A percentile compares a stretch with the other conserved stretches of the same genome.
These are phyloP conservation scores for Boletellus deceptivus DNA, from an alignment of 1,284 basidiomycete genomes.

Conservation along the genomic window DNA sequence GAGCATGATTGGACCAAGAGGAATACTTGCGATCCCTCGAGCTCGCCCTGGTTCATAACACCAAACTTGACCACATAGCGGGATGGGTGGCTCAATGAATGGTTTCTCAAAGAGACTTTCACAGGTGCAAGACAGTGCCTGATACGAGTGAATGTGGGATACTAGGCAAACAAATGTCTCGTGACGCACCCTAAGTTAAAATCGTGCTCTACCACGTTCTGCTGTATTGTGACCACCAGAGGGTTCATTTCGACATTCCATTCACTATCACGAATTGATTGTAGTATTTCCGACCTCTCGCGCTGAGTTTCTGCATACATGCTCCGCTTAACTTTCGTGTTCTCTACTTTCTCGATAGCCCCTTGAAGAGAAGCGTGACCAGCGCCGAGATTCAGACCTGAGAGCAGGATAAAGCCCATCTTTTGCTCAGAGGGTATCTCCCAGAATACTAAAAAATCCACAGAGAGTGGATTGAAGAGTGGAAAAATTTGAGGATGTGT, in stretches of 20 bases:
- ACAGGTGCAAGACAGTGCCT: slow-evolving; percentile 61
- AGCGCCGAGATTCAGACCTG: slow-evolving; percentile 66
- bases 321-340: slow-evolving; percentile 67
- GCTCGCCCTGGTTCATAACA: slow-evolving; percentile 18
- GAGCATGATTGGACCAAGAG: neutral
- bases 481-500: slow-evolving; percentile 69
- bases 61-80: slow-evolving; percentile 53
- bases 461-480: slow-evolving; percentile 66
- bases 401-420: slow-evolving; percentile 58
- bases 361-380: slow-evolving; percentile 59
- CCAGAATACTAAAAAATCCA: slow-evolving; percentile 79
- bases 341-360: slow-evolving; percentile 56
- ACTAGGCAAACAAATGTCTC: neutral
- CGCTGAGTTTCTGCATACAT: slow-evolving; percentile 89
- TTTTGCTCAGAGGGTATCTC: slow-evolving; percentile 55
- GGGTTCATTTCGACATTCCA: slow-evolving; percentile 84
- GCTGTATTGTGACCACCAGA: slow-evolving; percentile 48
- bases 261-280: slow-evolving; percentile 64
- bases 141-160: slow-evolving; percentile 10
- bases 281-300: slow-evolving; percentile 64
- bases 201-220: slow-evolving; percentile 52
- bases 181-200: slow-evolving; percentile 60
- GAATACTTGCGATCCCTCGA: slow-evolving; percentile 38
- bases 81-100: slow-evolving; percentile 57
- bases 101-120: slow-evolving; percentile 63